Base-by-base conservation (phyloP, 2,329 filamentous ascomycete species). In the Colletotrichum sp. region DNA sequence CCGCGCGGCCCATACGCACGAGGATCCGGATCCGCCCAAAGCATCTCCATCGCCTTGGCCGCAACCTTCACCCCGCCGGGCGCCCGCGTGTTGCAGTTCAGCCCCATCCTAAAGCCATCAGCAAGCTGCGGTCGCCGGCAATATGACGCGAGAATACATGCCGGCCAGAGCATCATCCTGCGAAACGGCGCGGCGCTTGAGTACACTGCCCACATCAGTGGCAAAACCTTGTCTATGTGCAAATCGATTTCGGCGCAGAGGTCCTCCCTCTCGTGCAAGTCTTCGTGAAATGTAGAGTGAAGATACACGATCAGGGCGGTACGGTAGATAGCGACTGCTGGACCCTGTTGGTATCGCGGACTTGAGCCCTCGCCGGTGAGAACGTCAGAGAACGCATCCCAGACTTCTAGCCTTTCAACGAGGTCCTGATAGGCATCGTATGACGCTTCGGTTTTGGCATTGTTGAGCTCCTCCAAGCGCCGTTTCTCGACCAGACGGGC, bases 101-200 rank as follows among this genome's bases (percentile, higher is more conserved):
- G 4, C 0, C 25, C 55, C 22, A 29, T 29, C 16, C 55, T 25
- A 0, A 59, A 59, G 4, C 55, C 25, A 9, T 59, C 22, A 19
- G 55, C 27, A 27, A 59, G 55, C 27, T 59, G 55, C 22, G 32
- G 9, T 9, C 49, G 63, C 22, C 16, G 29, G 22, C 69, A 71
- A 25, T 30, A 71, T 4, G 69, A 71, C 13, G 69, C 69, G 44
- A 71, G n/a, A 8, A 66, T 36, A 8, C 36, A 30, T 6, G 12
- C 61, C 16, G 69, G 61, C 69, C 69, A 71, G 2, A 71, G 39
- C 69, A 39, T 57, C 61, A 66, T 67, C 25, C 61, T 65, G 16
- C 44, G 44, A 39, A 67, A n/a, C 2, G 61, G 44, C 16, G 39
- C 34, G 5, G 8, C 15, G 30, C 61, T 49, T 2, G 44, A 29